Evolutionary conservation across 129 eudicot genomes (phyloP).

Genomic region (Flaveria bidentis): DNA sequence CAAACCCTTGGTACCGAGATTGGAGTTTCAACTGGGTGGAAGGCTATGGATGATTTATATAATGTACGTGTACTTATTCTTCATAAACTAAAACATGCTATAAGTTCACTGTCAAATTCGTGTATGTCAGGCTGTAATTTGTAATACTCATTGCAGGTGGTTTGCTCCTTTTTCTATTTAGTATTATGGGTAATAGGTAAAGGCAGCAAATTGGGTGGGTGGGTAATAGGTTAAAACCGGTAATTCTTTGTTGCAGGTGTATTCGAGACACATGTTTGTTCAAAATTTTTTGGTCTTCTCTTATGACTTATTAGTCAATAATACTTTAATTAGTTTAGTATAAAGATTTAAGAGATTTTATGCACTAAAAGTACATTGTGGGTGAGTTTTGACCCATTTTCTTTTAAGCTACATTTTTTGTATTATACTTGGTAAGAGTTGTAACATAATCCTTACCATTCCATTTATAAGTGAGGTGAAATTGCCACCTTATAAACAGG

Average conservation of each 20-base stretch:
- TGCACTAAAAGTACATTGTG: background rate
- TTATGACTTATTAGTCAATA: background rate
- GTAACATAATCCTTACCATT: background rate
- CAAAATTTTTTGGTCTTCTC: background rate
- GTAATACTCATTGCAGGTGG: background rate
- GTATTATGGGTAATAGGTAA: background rate
- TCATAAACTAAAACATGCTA: background rate
- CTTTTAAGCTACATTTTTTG: background rate
- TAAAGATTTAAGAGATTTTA: background rate
- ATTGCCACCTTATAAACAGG: background rate
- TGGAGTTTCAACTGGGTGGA: constrained; percentile 97
- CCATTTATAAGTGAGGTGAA: background rate
- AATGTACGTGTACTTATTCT: constrained; percentile 49
- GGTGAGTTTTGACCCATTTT: background rate
- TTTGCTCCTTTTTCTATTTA: background rate
- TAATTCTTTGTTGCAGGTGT: background rate
- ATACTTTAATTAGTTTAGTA: background rate
- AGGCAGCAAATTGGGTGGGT: background rate
- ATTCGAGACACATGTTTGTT: background rate
- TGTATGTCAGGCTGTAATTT: background rate
- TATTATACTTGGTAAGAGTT: background rate
- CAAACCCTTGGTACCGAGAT: constrained; percentile 71
- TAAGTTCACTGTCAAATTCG: background rate
- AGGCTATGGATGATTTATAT: constrained; percentile 61
- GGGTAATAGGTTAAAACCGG: background rate